phyloP scores from a whole-genome alignment of 192 early-diverging fungal genomes.

The Mortierella hygrophila region DNA sequence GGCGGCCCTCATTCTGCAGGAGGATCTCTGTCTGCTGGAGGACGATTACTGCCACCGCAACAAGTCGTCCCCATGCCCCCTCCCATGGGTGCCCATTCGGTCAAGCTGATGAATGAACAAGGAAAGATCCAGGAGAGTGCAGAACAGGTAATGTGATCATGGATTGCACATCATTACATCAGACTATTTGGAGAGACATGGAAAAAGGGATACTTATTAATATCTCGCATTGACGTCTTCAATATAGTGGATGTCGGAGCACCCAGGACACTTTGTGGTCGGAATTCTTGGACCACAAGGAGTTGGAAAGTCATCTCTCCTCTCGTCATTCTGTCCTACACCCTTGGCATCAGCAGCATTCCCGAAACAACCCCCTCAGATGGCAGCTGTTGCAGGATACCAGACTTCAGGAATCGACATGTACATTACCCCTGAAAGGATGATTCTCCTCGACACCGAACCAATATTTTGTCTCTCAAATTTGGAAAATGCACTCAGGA shows the following conservation, averaged over 20 bases:
- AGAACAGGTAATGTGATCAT: conserved; percentile 35
- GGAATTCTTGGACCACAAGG: conserved; percentile 76
- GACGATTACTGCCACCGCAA: conserved; percentile 5
- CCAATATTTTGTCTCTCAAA: conserved; percentile 63
- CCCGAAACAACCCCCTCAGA: conserved; percentile 46
- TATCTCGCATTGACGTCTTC: neutral
- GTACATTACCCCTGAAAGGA: conserved; percentile 73
- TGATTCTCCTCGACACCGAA: conserved; percentile 74
- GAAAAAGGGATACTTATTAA: neutral
- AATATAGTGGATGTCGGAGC: conserved; percentile 62
- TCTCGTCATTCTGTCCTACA: conserved; percentile 66
- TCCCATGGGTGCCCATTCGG: conserved; percentile 26
- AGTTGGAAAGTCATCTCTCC: conserved; percentile 72
- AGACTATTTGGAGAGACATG: neutral
- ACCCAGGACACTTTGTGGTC: conserved; percentile 77
- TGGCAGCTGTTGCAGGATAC: conserved; percentile 53
- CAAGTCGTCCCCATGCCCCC: conserved; percentile 22
- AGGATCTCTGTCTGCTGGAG: conserved; percentile 21
- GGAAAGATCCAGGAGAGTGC: conserved; percentile 37
- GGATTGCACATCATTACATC: neutral
- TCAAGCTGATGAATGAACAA: conserved; percentile 41
- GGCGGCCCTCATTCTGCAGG: conserved; percentile 25
- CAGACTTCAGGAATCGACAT: conserved; percentile 73
- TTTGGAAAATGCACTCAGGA: conserved; percentile 57
- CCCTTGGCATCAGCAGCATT: conserved; percentile 45